Conservation (phyloP, 1,139 yeast genomes). For the Taphrina wiesneri region DNA sequence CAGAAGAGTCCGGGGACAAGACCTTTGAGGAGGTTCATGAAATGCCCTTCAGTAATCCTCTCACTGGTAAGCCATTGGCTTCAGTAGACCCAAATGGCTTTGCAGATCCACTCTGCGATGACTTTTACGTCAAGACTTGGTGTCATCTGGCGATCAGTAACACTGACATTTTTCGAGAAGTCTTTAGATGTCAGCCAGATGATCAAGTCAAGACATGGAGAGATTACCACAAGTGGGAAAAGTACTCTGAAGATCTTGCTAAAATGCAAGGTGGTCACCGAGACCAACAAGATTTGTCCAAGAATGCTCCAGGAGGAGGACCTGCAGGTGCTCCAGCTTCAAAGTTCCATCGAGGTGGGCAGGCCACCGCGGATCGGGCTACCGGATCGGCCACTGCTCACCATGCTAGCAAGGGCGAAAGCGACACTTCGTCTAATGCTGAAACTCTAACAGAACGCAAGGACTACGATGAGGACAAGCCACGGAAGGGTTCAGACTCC, state of each 20-base stretch:
- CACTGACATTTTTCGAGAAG: constrained; percentile 74
- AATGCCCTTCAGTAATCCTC: constrained; percentile 32
- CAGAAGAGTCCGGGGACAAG: constrained; percentile 5
- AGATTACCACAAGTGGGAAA: constrained; percentile 70
- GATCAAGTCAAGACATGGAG: constrained; percentile 84
- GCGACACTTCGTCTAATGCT: constrained; percentile 4
- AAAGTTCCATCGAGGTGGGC: constrained; percentile 31
- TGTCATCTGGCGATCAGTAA: constrained; percentile 78
- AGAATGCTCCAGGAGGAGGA: constrained; percentile 32
- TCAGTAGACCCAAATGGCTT: constrained; percentile 85
- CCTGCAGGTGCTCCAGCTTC: constrained; percentile 32
- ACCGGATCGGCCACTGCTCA: not conserved
- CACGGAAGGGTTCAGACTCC: not conserved
- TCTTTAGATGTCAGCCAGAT: constrained; percentile 94
- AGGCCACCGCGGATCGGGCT: constrained; percentile 12
- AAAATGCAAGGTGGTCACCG: constrained; percentile 46
- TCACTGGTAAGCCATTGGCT: constrained; percentile 35
- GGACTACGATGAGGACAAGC: constrained; percentile 7
- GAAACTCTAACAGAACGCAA: constrained; percentile 12
- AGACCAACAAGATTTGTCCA: constrained; percentile 29
- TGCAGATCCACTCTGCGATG: constrained; percentile 77
- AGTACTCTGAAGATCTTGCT: constrained; percentile 46
- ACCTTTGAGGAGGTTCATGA: constrained; percentile 22
- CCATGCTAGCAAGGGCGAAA: not conserved
- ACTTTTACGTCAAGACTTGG: constrained; percentile 88